A percentile compares a stretch with the other conserved stretches of the same genome.
Conservation (phyloP, 2,329 filamentous ascomycete genomes). For the Magnaporthiopsis rhizophila region DNA sequence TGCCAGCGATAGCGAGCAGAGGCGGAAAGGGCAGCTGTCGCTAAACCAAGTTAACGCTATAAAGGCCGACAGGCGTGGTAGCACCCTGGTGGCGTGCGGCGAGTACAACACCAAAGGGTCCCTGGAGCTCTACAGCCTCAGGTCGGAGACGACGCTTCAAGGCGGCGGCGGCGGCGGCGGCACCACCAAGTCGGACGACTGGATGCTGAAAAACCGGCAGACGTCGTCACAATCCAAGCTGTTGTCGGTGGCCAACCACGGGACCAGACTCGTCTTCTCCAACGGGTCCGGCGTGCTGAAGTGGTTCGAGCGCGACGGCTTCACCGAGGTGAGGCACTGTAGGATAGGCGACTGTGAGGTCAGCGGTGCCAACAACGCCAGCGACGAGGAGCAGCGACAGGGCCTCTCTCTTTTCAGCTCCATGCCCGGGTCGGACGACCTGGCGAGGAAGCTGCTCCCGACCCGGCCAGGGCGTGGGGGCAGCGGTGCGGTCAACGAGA, state of each 20-base stretch:
- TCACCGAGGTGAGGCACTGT: conserved; percentile 47
- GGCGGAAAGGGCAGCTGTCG: conserved; percentile 47
- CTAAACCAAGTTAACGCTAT: conserved; percentile 42
- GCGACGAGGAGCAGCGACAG: conserved; percentile 19
- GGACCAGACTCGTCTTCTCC: conserved; percentile 71
- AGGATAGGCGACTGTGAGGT: conserved; percentile 48
- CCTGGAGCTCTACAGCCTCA: conserved; percentile 73
- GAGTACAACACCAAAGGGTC: conserved; percentile 90
- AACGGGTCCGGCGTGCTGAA: conserved; percentile 79
- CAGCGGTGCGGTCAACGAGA: conserved; percentile 35
- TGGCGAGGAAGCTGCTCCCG: conserved; percentile 72
- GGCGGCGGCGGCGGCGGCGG: too few relatives aligned
- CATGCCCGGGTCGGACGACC: conserved; percentile 54
- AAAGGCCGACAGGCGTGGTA: conserved; percentile 37
- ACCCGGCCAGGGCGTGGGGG: conserved; percentile 30
- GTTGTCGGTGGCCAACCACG: conserved; percentile 73
- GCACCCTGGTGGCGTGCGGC: conserved; percentile 73
- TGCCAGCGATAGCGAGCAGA: conserved; percentile 50
- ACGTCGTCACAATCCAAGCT: conserved; percentile 75
- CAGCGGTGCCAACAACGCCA: neutral
- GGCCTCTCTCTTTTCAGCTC: conserved; percentile 42
- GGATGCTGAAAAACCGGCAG: conserved; percentile 68
- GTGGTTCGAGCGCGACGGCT: conserved; percentile 84
- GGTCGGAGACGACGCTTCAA: neutral
- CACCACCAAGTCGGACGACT: conserved; percentile 17